Conservation (phyloP, 2,329 filamentous ascomycete genomes). For the Trichoderma citrinoviride region DNA sequence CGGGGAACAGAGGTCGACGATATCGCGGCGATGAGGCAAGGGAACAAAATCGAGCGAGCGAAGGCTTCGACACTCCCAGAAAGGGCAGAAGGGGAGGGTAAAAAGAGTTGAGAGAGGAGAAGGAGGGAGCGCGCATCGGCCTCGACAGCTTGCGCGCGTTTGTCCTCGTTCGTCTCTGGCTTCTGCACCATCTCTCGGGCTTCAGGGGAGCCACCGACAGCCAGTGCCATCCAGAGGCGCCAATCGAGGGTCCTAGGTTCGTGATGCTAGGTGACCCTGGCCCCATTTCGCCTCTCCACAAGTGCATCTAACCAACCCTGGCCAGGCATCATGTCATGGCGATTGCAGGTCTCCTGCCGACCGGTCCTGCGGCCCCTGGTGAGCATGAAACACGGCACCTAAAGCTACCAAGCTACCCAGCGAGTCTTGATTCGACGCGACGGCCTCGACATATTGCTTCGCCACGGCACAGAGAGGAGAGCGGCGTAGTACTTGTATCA, state of each 20-base stretch:
- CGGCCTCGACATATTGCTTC: neutral
- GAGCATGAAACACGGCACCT: constrained; percentile 18
- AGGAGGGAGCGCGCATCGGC: constrained; percentile 15
- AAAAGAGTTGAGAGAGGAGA: constrained; percentile 1
- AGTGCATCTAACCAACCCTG: constrained; percentile 12
- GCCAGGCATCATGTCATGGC: constrained; percentile 15
- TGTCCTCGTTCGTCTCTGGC: constrained; percentile 1
- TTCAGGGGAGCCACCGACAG: constrained; percentile 20
- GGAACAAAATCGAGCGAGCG: constrained; percentile 9
- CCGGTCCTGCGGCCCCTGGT: constrained; percentile 2
- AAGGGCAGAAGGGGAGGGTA: neutral
- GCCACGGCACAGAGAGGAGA: neutral
- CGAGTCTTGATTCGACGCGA: neutral
- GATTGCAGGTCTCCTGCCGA: constrained; percentile 6
- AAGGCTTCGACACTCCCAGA: constrained; percentile 5
- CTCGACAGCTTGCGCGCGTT: constrained; percentile 11
- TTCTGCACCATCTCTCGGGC: constrained; percentile 12
- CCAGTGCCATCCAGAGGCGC: constrained; percentile 6
- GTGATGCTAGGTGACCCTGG: constrained; percentile 18
- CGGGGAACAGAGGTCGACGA: neutral
- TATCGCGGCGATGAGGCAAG: neutral
- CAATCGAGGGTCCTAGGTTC: constrained; percentile 16
- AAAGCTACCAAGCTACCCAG: neutral
- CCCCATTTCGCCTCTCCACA: constrained; percentile 16
- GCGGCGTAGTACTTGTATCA: too few species aligned